Evolutionary conservation across 106 monocot genomes (phyloP), one percentile per base, ranked within the genome.

Genomic region (Dendrobium huoshanense): DNA sequence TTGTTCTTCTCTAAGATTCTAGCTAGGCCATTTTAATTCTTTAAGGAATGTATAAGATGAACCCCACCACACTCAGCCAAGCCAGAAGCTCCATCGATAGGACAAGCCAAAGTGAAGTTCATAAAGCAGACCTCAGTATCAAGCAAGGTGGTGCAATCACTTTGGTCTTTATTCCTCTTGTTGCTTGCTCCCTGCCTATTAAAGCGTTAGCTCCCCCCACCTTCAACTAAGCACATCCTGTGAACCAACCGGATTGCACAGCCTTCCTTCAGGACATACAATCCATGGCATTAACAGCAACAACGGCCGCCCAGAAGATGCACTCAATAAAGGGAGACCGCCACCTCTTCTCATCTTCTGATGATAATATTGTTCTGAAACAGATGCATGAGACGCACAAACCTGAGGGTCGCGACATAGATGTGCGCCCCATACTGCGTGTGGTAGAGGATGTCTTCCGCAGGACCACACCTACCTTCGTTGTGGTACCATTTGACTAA

Each of bases 381-480:
- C 92, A 95, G 81, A 86, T 95, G 54, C 75, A 82, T 9, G 87
- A 84, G 6, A 95, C 92, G 3, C 95, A 95, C 65, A 20, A 83
- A 37, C 95, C 95, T 2, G 92, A 95, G 37, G 92, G 92, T 1
- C 90, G 90, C 1, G 87, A 92, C 0, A 19, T 92, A 27, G 86
- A 95, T n/a, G 85, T 67, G 67, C 58, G 81, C 77, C 84, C 92
- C 2, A 78, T 95, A 37, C 59, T 95, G 64, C 75, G 67, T n/a
- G 65, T 92, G 1, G 84, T 90, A 0, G 90, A 95, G 83, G 95
- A 95, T 59, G 40, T 88, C 67, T 54, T 95, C 19, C 85, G 77
- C 2, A 56, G 84, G 27, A 85, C 92, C 27, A 86, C 84, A 0
- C 95, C 92, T 18, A 89, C 91, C 31, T 72, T 87, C 67, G 22